phyloP scores from a whole-genome alignment of 2,329 filamentous ascomycete species.

The Cercospora zeina region DNA sequence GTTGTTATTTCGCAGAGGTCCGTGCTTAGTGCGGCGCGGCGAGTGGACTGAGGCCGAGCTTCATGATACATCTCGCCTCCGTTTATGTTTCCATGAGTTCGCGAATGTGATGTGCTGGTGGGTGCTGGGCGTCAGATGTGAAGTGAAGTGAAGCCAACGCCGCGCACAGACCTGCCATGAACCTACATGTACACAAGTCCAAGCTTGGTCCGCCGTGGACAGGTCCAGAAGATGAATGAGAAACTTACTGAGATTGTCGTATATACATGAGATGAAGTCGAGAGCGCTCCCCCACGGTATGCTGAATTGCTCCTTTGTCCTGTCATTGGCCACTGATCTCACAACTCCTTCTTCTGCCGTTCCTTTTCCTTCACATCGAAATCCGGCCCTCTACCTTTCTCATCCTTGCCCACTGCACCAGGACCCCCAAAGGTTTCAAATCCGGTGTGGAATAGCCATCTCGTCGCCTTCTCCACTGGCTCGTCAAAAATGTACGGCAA shows the following conservation, averaged over 20 bases:
- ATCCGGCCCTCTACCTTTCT: conserved; percentile 39
- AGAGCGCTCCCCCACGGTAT: neutral
- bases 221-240: neutral
- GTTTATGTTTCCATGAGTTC: too few species aligned
- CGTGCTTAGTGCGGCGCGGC: too few species aligned
- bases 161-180: neutral
- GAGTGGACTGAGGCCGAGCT: too few species aligned
- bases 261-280: conserved; percentile 5
- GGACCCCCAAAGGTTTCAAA: conserved; percentile 72
- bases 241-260: neutral
- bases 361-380: conserved; percentile 19
- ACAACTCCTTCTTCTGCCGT: conserved; percentile 8
- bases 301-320: neutral
- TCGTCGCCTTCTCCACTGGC: conserved; percentile 87
- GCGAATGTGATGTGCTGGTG: neutral
- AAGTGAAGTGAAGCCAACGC: neutral
- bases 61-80: too few species aligned
- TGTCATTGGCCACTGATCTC: neutral
- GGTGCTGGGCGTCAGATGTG: neutral
- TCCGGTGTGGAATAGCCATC: conserved; percentile 83
- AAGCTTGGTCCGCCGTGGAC: neutral
- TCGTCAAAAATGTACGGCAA: conserved; percentile 84
- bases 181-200: neutral
- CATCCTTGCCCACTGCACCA: conserved; percentile 53
- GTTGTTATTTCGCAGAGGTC: too few species aligned